Percentiles rank a stretch among this genome's conserved stretches.
These are phyloP conservation scores for Cephaloascus albidus DNA, from an alignment of 805 yeast genomes.

Conservation along the genomic window DNA sequence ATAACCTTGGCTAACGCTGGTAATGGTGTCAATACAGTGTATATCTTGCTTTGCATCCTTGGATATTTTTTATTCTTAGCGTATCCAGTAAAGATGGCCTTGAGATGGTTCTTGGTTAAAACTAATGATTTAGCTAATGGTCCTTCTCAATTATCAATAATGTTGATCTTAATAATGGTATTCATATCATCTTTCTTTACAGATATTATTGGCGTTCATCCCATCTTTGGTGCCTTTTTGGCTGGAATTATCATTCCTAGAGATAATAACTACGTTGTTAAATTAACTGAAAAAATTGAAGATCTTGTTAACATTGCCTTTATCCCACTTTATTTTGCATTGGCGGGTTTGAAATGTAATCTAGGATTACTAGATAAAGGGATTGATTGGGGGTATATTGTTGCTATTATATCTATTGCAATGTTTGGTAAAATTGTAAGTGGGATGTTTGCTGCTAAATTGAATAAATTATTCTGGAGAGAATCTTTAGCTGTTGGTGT, in stretches of 20 bases:
- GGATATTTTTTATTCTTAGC: constrained; percentile 62
- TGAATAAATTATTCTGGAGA: constrained; percentile 58
- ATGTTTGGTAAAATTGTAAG: constrained; percentile 60
- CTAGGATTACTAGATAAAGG: constrained; percentile 56
- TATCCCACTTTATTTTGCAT: constrained; percentile 72
- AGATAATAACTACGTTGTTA: constrained; percentile 63
- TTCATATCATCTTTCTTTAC: constrained; percentile 69
- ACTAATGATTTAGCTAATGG: constrained; percentile 52
- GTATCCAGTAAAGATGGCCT: constrained; percentile 43
- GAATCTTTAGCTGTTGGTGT: constrained; percentile 72
- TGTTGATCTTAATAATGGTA: constrained; percentile 44
- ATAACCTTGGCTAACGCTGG: constrained; percentile 71
- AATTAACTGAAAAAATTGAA: constrained; percentile 62
- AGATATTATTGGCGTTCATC: constrained; percentile 79
- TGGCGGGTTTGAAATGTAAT: constrained; percentile 68
- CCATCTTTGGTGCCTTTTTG: constrained; percentile 79
- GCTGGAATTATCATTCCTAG: constrained; percentile 71
- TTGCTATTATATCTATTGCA: constrained; percentile 62
- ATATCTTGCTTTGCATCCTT: constrained; percentile 52
- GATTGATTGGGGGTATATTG: constrained; percentile 68
- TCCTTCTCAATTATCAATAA: constrained; percentile 54
- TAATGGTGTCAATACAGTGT: constrained; percentile 59
- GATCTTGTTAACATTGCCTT: constrained; percentile 64
- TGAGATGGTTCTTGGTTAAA: constrained; percentile 33
- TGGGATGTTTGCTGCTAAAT: constrained; percentile 54